phyloP scores from a whole-genome alignment of 441 rosid genomes.

The Adansonia madagascariensis region DNA sequence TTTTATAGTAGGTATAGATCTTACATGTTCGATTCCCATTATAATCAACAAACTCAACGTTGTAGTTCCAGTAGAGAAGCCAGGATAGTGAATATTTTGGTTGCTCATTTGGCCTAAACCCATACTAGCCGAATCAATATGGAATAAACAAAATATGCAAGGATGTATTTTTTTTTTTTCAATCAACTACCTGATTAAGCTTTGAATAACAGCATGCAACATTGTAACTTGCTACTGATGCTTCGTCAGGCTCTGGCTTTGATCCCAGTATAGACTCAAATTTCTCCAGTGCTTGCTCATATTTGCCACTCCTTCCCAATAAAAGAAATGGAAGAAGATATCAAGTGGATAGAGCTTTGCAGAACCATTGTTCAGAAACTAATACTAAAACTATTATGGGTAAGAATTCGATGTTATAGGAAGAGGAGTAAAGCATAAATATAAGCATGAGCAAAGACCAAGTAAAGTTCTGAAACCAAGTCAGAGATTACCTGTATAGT shows the following conservation, averaged over 20 bases:
- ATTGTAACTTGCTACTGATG: conserved; percentile 88
- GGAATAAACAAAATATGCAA: background rate
- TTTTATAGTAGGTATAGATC: too few species aligned
- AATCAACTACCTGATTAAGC: conserved; percentile 71
- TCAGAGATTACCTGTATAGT: conserved; percentile 61
- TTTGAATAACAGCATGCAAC: conserved; percentile 94
- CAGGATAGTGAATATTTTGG: background rate
- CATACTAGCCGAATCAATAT: background rate
- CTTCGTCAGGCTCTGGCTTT: conserved; percentile 74
- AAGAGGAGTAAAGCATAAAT: background rate
- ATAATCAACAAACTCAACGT: background rate
- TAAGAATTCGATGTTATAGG: background rate
- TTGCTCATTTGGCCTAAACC: background rate
- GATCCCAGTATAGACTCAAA: conserved; percentile 94
- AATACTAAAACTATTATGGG: background rate
- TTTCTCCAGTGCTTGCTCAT: conserved; percentile 81
- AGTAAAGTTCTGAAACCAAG: background rate
- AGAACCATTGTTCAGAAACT: background rate
- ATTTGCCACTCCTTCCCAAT: conserved; percentile 62
- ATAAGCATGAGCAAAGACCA: background rate
- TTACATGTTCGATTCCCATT: too few species aligned
- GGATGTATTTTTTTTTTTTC: background rate
- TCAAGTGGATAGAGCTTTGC: conserved; percentile 18
- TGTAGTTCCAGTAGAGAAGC: background rate
- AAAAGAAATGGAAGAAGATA: conserved; percentile 1